phyloP scores from a whole-genome alignment of 352 stramenopile species.

The Phytophthora pluvialis region DNA sequence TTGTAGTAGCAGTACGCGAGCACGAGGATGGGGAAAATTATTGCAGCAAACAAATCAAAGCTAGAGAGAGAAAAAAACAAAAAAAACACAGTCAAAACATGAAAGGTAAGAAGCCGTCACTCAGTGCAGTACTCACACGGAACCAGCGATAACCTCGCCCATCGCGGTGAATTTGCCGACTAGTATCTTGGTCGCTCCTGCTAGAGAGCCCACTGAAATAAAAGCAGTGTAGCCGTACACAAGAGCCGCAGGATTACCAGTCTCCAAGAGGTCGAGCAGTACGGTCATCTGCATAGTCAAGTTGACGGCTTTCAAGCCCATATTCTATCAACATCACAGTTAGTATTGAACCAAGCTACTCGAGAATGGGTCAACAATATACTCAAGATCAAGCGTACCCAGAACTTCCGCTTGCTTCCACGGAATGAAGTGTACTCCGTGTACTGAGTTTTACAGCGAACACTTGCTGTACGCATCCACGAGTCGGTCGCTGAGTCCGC shows the following conservation, averaged over 20 bases:
- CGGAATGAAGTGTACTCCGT: slow-evolving; percentile 21
- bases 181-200: slow-evolving; percentile 29
- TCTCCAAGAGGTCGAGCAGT: slow-evolving; percentile 24
- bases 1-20: neutral
- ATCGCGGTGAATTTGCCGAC: slow-evolving; percentile 24
- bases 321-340: slow-evolving; percentile 12
- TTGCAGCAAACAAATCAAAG: no score
- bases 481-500: slow-evolving; percentile 1
- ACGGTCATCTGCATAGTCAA: slow-evolving; percentile 32
- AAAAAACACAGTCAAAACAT: no score
- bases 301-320: slow-evolving; percentile 31
- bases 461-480: slow-evolving; percentile 9
- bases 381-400: slow-evolving; percentile 11
- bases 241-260: slow-evolving; percentile 15
- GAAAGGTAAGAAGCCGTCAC: no score
- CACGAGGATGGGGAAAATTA: no score
- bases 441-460: slow-evolving; percentile 8
- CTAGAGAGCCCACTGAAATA: slow-evolving; percentile 26
- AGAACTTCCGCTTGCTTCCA: slow-evolving; percentile 21
- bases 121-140: slow-evolving; percentile 15
- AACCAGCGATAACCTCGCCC: slow-evolving; percentile 32
- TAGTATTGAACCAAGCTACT: neutral
- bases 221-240: slow-evolving; percentile 29
- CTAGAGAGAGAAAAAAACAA: no score
- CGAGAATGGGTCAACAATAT: neutral